phyloP scores from a whole-genome alignment of 73 alveolate species.

The Diophrys appendiculata region DNA sequence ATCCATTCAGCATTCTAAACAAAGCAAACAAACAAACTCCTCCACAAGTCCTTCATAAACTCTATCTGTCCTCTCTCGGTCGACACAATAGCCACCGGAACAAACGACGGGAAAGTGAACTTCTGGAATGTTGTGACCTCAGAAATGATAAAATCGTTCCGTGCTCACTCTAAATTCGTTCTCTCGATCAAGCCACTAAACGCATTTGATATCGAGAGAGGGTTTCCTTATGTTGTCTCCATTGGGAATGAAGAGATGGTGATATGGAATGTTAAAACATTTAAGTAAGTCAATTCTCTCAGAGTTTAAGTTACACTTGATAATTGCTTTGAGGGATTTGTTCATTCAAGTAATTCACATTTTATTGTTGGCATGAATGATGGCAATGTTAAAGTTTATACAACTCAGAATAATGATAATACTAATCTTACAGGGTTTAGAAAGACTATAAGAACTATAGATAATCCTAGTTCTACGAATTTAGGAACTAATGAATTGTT shows the following conservation, averaged over 20 bases:
- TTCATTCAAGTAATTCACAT: not conserved
- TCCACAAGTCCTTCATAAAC: not conserved
- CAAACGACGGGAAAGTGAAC: not conserved
- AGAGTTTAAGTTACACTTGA: not conserved
- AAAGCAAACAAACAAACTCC: not conserved
- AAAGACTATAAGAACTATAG: no score
- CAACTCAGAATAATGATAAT: no score
- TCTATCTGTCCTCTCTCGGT: not conserved
- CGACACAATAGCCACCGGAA: not conserved
- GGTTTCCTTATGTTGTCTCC: not conserved
- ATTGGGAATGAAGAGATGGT: not conserved
- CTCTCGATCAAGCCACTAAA: not conserved
- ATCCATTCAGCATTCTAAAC: not conserved
- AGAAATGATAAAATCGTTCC: not conserved
- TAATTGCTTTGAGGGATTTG: slow-evolving; percentile 2
- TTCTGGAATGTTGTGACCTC: not conserved
- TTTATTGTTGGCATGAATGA: not conserved
- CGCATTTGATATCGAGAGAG: not conserved
- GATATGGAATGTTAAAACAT: not conserved
- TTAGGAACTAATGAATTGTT: no score
- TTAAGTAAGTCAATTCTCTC: not conserved
- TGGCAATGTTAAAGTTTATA: not conserved
- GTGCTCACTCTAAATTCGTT: not conserved
- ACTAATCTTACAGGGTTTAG: no score
- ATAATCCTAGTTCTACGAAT: no score